Evolutionary conservation across 2,329 filamentous ascomycete species (phyloP), one percentile per base, ranked within the genome.

Genomic region (Fusarium sp.): DNA sequence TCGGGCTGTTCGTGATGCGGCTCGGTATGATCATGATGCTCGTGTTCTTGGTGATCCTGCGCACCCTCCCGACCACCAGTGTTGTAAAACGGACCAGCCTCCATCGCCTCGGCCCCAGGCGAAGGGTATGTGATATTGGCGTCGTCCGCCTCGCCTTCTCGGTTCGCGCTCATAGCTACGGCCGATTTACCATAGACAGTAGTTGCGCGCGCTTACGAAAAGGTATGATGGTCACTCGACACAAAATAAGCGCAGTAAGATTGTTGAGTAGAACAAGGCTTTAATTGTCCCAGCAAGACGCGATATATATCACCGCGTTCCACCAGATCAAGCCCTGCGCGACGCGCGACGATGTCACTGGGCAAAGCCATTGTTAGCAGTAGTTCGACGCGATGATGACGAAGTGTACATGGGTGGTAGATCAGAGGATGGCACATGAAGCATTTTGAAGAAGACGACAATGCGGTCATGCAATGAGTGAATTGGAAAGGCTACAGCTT

Each of bases 91-190:
- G 79, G 72, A 8, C 75, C 73, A 4, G 73, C 68, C 51, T 81
- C 79, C 59, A 79, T 76, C 3, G 68, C 74, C 49, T 83, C 80
- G 9, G 76, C 75, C 15, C 75, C 74, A 4, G 81, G 78, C 7
- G 80, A 81, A 10, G 81, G 78, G 62, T 82, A 84, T 33, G 77
- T 77, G 35, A 78, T 70, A 46, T 75, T 75, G 49, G 72, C 68
- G 51, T 76, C 74, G n/a, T 74, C 72, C 9, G 67, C 61, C 45
- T 74, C 72, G 38, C 67, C 69, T 70, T 80, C 69, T 69, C 75
- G 70, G 52, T 68, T 69, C 33, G 71, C 64, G 45, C 71, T 70
- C 75, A 77, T 78, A 11, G 42, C 49, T 53, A 35, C 17, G 21
- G 42, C 17, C 23, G 39, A 21, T 29, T 57, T 17, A 31, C 11